Evolutionary conservation across 495 filamentous ascomycete species (phyloP).

Genomic region (Filosporella fistucella): DNA sequence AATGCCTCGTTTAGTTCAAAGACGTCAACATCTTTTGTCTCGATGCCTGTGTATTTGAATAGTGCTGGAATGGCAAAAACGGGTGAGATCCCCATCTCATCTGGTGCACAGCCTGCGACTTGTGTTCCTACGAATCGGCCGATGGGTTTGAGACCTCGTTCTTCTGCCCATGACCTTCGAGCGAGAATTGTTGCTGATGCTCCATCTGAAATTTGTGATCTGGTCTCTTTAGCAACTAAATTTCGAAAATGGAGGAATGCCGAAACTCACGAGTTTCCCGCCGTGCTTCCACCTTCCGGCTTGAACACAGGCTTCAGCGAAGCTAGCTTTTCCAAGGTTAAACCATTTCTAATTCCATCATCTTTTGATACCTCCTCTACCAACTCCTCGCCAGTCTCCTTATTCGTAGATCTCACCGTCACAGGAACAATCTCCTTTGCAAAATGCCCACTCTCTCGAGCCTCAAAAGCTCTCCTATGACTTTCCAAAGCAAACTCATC

Average conservation of each 20-base stretch:
- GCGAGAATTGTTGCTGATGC: slow-evolving; percentile 63
- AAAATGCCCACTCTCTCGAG: slow-evolving; percentile 57
- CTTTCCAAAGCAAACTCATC: slow-evolving; percentile 59
- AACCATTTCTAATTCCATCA: slow-evolving; percentile 59
- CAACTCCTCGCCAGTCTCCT: slow-evolving; percentile 43
- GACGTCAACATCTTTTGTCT: slow-evolving; percentile 54
- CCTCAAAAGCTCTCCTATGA: slow-evolving; percentile 57
- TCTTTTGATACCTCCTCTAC: slow-evolving; percentile 50
- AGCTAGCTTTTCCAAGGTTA: slow-evolving; percentile 54
- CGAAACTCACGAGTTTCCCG: slow-evolving; percentile 51
- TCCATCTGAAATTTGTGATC: slow-evolving; percentile 62
- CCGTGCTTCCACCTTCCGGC: slow-evolving; percentile 53
- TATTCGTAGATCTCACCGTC: slow-evolving; percentile 50
- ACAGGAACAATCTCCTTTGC: slow-evolving; percentile 60
- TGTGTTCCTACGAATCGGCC: slow-evolving; percentile 60
- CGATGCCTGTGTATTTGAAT: slow-evolving; percentile 49
- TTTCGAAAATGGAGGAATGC: background rate
- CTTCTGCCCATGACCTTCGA: slow-evolving; percentile 56
- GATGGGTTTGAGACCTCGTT: slow-evolving; percentile 56
- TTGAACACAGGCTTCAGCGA: slow-evolving; percentile 66
- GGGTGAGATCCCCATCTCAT: slow-evolving; percentile 72
- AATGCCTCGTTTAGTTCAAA: slow-evolving; percentile 79
- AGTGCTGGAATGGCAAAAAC: slow-evolving; percentile 65
- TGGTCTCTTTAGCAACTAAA: slow-evolving; percentile 21
- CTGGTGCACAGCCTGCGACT: slow-evolving; percentile 58